Conservation (phyloP, 305 asterid species). For the Ilex paraguariensis region DNA sequence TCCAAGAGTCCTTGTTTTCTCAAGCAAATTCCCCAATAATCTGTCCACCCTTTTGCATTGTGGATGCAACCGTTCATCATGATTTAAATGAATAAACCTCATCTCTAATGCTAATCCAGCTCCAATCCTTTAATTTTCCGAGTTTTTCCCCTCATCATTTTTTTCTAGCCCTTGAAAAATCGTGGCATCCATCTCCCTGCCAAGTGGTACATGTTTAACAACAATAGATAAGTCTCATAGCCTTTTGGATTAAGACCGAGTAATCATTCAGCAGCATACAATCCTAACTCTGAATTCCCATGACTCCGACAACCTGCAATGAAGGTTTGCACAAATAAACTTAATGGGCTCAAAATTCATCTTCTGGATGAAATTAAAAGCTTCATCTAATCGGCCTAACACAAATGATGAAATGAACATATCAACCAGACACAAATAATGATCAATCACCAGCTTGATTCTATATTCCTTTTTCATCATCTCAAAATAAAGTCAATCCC, state of each 20-base stretch:
- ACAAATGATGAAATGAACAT: conserved; percentile 67
- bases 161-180: conserved; percentile 73
- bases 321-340: conserved; percentile 64
- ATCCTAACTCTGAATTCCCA: conserved; percentile 58
- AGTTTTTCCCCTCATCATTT: conserved; percentile 55
- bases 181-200: conserved; percentile 57
- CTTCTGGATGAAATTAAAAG: conserved; percentile 58
- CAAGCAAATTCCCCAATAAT: conserved; percentile 42
- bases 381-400: conserved; percentile 68
- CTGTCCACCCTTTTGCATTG: conserved; percentile 24
- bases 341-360: conserved; percentile 53
- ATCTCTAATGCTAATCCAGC: conserved; percentile 56
- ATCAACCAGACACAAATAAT: conserved; percentile 65
- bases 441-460: conserved; percentile 74
- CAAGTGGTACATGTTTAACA: conserved; percentile 64
- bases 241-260: conserved; percentile 66
- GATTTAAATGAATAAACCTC: conserved; percentile 51
- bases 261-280: conserved; percentile 70
- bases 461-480: conserved; percentile 70
- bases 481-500: conserved; percentile 58
- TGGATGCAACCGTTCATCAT: conserved; percentile 24
- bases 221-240: conserved; percentile 49
- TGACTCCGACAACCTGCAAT: conserved; percentile 86
- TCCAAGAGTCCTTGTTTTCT: conserved; percentile 39
- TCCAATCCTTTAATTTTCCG: conserved; percentile 57